Base-by-base conservation (phyloP, 129 eudicot genomes). In the Artemisia tridentata region DNA sequence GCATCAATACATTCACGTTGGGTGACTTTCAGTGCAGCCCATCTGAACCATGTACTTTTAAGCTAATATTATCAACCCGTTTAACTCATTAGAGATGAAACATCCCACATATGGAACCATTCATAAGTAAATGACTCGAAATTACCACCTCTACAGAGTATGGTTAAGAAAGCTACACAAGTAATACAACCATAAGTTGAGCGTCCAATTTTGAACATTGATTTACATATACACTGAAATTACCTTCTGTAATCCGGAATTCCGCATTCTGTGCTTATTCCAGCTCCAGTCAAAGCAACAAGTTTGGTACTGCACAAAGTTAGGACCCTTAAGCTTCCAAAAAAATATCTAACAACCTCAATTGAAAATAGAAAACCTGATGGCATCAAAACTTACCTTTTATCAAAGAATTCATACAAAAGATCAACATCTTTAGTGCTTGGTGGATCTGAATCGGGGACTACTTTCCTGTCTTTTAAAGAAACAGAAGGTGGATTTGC, bases 271-370 rank as follows among this genome's bases (percentile, higher is more conserved):
- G 48, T 16, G 50, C 51, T 1, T 38, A 59, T 86, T 59, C 98
- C 96, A 59, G 98, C 98, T 60, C 96, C 98, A 52, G 92, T 89
- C 81, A 92, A 77, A 50, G 84, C 85, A 72, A 92, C 92, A 69
- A 92, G 95, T 73, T 92, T 89, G 51, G 83, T 81, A 80, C 98
- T 92, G 89, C 80, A 86, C 15, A 56, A 79, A 20, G 72, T 3
- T 43, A 52, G 57, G 58, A 15, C n/a, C 65, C 51, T 72, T n/a
- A 80, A 58, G 12, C 25, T 1, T 1, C 2, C 1, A 23, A 23
- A 0, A 23, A 23, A 23, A 23, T 23, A 1, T 23, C 25, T 23
- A 23, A 23, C 1, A 70, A 7, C 16, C 6, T 2, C 21, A 55
- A 21, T 5, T 50, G n/a, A 74, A 69, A 16, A 71, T 46, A 27